A percentile compares a stretch with the other conserved stretches of the same genome.
Evolutionary conservation across 2,329 filamentous ascomycete species (phyloP).

Genomic region (Aspergillus chevalieri): DNA sequence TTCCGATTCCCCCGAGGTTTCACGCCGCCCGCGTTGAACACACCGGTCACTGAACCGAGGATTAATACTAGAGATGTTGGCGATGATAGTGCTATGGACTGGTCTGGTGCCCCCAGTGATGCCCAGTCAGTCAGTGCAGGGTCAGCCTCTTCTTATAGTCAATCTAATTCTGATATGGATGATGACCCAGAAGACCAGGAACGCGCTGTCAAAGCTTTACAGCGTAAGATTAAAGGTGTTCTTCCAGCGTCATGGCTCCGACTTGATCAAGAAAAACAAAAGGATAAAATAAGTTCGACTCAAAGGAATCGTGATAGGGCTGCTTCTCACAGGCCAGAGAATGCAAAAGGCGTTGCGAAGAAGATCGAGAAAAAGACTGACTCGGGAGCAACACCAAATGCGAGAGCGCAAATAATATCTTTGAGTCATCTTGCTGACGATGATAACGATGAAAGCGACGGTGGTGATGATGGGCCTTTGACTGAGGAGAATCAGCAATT

Average conservation of each 20-base stretch:
- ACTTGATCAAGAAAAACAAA: constrained; percentile 34
- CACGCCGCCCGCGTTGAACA: constrained; percentile 21
- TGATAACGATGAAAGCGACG: constrained; percentile 22
- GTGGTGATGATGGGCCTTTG: constrained; percentile 4
- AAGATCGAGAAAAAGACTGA: constrained; percentile 23
- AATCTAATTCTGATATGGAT: constrained; percentile 10
- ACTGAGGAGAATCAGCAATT: constrained; percentile 7
- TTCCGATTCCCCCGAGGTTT: constrained; percentile 35
- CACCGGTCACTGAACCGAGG: constrained; percentile 19
- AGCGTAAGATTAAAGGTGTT: constrained; percentile 42
- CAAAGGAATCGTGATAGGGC: constrained; percentile 17
- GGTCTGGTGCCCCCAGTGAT: constrained; percentile 8
- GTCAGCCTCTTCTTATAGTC: constrained; percentile 13
- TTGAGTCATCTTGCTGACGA: constrained; percentile 23
- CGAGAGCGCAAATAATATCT: constrained; percentile 9
- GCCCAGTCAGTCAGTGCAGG: constrained; percentile 12
- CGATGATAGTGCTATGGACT: constrained; percentile 10
- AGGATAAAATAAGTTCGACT: constrained; percentile 12
- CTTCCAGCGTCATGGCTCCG: constrained; percentile 45
- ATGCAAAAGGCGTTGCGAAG: constrained; percentile 29
- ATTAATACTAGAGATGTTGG: constrained; percentile 12
- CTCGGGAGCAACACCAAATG: constrained; percentile 9
- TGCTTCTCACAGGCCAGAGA: constrained; percentile 14
- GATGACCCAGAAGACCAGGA: constrained; percentile 14
- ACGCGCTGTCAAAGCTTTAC: constrained; percentile 26